Evolutionary conservation across 768 basidiomycete genomes (phyloP).

Genomic region (Suillus placidus): DNA sequence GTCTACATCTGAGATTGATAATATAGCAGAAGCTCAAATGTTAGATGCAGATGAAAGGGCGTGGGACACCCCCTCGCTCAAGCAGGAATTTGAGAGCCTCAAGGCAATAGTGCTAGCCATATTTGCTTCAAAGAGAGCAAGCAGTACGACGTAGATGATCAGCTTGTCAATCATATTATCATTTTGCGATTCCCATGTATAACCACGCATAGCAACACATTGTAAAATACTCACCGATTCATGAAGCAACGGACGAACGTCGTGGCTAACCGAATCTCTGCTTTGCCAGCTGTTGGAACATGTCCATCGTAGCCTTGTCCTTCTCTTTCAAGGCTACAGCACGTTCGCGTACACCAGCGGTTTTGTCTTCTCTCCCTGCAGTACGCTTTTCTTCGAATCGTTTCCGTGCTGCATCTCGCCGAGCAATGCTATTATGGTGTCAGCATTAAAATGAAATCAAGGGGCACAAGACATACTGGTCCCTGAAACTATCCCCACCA

Average conservation of each 20-base stretch:
- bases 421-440: constrained; percentile 59
- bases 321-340: constrained; percentile 67
- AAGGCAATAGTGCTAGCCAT: background rate
- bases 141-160: background rate
- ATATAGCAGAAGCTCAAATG: constrained; percentile 21
- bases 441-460: background rate
- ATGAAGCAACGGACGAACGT: constrained; percentile 9
- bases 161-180: background rate
- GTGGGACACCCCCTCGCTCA: constrained; percentile 30
- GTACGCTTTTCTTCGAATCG: constrained; percentile 58
- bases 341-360: constrained; percentile 59
- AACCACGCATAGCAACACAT: background rate
- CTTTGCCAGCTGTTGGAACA: constrained; percentile 93
- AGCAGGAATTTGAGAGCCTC: background rate
- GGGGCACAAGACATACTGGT: constrained; percentile 52
- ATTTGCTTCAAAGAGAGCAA: background rate
- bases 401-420: constrained; percentile 70
- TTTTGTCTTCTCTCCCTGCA: constrained; percentile 49
- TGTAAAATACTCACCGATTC: constrained; percentile 20
- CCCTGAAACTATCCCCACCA: constrained; percentile 80
- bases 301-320: constrained; percentile 93
- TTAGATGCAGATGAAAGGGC: constrained; percentile 44
- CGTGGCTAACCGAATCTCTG: constrained; percentile 71
- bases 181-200: background rate
- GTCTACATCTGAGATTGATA: constrained; percentile 4